A percentile compares a stretch with the other conserved stretches of the same genome.
These are phyloP conservation scores for Rhodotorula taiwanensis DNA, from an alignment of 768 basidiomycete genomes.

Conservation along the genomic window DNA sequence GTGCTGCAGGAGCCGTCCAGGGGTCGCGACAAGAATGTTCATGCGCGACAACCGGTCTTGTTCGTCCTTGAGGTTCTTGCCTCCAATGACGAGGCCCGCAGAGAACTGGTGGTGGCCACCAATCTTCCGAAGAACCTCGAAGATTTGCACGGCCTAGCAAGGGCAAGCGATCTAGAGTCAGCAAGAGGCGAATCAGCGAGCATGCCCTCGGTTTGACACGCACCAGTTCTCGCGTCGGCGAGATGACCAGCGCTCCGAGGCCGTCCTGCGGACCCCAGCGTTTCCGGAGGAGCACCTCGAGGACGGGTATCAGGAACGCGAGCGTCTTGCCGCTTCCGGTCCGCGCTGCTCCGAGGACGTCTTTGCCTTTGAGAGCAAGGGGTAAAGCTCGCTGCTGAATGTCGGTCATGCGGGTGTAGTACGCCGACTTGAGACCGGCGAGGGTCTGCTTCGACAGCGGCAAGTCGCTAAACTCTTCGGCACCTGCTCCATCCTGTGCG, in stretches of 20 bases:
- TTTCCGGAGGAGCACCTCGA: constrained; percentile 59
- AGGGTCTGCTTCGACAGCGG: constrained; percentile 72
- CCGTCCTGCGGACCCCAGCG: constrained; percentile 70
- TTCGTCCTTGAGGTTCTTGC: constrained; percentile 91
- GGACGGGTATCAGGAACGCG: constrained; percentile 62
- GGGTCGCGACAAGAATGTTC: constrained; percentile 98
- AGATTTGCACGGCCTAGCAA: constrained; percentile 86
- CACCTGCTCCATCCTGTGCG: constrained; percentile 53
- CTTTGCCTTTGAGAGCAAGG: constrained; percentile 56
- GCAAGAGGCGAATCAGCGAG: neutral
- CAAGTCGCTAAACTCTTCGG: constrained; percentile 62
- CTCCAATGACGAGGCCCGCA: constrained; percentile 90
- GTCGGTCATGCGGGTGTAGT: constrained; percentile 35
- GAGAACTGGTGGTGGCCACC: constrained; percentile 87
- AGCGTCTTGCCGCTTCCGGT: constrained; percentile 71
- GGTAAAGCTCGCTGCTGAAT: constrained; percentile 61
- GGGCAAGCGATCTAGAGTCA: neutral
- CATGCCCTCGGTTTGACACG: constrained; percentile 45
- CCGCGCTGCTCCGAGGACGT: constrained; percentile 62
- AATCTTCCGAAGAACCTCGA: constrained; percentile 87
- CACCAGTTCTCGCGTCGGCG: constrained; percentile 87
- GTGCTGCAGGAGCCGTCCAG: constrained; percentile 88
- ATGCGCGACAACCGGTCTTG: constrained; percentile 74
- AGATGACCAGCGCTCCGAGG: constrained; percentile 81
- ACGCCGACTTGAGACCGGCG: constrained; percentile 51